Percentiles rank a stretch among this genome's conserved stretches.
Conservation (phyloP, 2,329 filamentous ascomycete genomes). For the Amylocarpus encephaloides region DNA sequence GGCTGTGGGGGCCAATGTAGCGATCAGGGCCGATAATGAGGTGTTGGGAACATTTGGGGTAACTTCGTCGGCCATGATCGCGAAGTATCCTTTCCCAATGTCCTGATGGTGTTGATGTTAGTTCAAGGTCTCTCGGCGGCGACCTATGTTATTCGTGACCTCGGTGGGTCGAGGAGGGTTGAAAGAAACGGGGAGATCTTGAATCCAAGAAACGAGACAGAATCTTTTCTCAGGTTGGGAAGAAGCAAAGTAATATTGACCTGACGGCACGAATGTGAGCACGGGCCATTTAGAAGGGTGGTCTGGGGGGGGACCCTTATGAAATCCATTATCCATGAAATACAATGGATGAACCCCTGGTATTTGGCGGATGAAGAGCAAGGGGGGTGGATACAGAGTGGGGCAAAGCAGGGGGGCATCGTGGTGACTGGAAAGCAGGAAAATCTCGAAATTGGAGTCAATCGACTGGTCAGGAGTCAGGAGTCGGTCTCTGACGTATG, state of each 20-base stretch:
- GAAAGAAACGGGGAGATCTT: background rate
- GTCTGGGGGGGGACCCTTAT: no score
- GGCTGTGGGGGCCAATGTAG: slow-evolving; percentile 41
- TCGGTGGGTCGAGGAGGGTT: background rate
- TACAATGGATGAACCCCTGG: background rate
- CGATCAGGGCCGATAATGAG: slow-evolving; percentile 37
- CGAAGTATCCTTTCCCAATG: background rate
- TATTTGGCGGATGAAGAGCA: background rate
- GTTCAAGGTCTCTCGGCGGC: background rate
- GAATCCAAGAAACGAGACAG: background rate
- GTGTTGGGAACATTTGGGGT: slow-evolving; percentile 9
- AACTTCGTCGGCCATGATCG: slow-evolving; percentile 7
- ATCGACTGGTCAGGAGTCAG: background rate
- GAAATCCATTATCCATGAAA: no score
- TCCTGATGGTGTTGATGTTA: background rate
- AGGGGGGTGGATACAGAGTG: no score
- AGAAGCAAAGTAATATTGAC: background rate
- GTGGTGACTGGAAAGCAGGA: background rate
- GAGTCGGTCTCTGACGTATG: background rate
- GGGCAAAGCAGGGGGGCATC: no score
- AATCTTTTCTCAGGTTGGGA: background rate
- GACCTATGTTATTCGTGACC: background rate
- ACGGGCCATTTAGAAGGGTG: background rate
- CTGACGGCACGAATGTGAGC: background rate
- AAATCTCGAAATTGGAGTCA: background rate